phyloP scores from a whole-genome alignment of 306 rosid species.

The Cucumis melo region DNA sequence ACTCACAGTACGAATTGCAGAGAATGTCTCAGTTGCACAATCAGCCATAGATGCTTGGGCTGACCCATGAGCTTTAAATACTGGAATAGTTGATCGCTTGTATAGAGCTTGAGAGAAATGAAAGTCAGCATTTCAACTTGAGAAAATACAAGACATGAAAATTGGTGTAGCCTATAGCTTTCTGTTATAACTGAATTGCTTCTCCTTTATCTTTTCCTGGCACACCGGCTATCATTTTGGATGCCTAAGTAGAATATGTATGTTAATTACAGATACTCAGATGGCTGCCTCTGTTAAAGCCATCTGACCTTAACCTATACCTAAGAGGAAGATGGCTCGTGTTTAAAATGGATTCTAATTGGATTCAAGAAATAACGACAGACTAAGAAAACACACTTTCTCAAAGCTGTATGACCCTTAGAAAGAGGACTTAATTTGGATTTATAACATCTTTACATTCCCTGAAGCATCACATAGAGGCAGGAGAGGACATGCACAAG shows the following conservation, averaged over 20 bases:
- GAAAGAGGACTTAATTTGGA: background rate
- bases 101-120: conserved; percentile 48
- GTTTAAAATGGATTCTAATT: background rate
- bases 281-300: too few relatives aligned
- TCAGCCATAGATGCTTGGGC: conserved; percentile 88
- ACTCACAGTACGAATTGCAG: conserved; percentile 97
- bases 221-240: too few relatives aligned
- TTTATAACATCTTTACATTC: background rate
- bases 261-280: too few relatives aligned
- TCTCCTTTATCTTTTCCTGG: background rate
- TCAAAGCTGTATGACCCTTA: background rate
- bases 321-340: background rate
- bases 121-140: conserved; percentile 19
- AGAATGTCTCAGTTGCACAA: conserved; percentile 80
- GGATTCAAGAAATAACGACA: background rate
- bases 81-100: conserved; percentile 88
- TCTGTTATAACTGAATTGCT: background rate
- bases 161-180: background rate
- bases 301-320: too few relatives aligned
- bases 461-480: background rate
- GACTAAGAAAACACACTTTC: background rate
- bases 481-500: background rate
- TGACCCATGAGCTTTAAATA: conserved; percentile 74
- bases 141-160: background rate
- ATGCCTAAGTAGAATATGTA: too few relatives aligned